A percentile compares a stretch with the other conserved stretches of the same genome.
Conservation (phyloP, 768 basidiomycete genomes). For the Boletus edulis region DNA sequence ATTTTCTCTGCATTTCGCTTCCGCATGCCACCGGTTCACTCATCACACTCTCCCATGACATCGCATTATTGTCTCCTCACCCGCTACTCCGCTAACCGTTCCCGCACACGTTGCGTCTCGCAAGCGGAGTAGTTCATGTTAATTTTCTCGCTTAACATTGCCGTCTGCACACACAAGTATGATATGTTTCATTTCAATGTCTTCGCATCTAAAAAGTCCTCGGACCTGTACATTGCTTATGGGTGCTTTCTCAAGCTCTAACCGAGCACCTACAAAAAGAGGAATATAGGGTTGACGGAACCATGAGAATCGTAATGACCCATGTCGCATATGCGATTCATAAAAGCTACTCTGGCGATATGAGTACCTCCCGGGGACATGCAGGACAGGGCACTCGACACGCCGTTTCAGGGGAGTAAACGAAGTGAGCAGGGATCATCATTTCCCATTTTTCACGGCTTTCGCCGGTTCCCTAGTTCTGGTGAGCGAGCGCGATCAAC, state of each 20-base stretch:
- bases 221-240: not conserved
- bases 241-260: not conserved
- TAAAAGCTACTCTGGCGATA: constrained; percentile 1
- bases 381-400: not conserved
- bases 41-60: constrained; percentile 16
- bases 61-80: constrained; percentile 16
- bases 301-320: not conserved
- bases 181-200: constrained; percentile 13
- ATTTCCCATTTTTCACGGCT: constrained; percentile 14
- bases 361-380: not conserved
- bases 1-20: constrained; percentile 15
- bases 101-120: constrained; percentile 14
- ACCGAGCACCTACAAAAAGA: not conserved
- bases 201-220: constrained; percentile 4
- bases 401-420: constrained; percentile 2
- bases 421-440: constrained; percentile 10
- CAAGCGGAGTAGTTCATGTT: constrained; percentile 14
- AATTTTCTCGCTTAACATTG: constrained; percentile 13
- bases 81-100: constrained; percentile 6
- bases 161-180: constrained; percentile 17
- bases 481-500: constrained; percentile 1
- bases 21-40: constrained; percentile 22
- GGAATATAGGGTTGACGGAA: not conserved
- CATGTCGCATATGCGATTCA: constrained; percentile 1
- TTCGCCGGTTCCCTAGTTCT: constrained; percentile 21